Evolutionary conservation across 805 yeast genomes (phyloP), one percentile per base, ranked within the genome.

Genomic region (Suhomyces prunicola): DNA sequence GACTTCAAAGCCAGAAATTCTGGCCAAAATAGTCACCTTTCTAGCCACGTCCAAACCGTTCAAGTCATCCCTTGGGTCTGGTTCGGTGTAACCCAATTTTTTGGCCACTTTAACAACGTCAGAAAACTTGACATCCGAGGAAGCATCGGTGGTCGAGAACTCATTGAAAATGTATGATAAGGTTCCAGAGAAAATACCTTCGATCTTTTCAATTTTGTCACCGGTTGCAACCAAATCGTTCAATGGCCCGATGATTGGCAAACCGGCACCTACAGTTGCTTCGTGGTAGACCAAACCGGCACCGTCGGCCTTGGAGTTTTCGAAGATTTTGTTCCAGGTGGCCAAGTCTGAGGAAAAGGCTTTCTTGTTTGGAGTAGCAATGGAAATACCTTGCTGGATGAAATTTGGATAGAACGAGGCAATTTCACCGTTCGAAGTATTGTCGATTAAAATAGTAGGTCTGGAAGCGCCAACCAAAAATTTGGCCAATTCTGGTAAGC

Each of bases 11-110:
- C 99, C 99, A 13, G 97, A 80, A 50, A 94, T 81, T 79, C 99
- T 88, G 46, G 97, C 96, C 57, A 94, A 82, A 59, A 94, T 94
- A 24, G 99, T 91, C 29, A 94, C 97, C 73, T 94, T 94, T 81
- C 99, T 87, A 44, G 99, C 99, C 56, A 94, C 97, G 68, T 94
- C 99, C 69, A 94, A 81, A 51, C 99, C 99, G 71, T 93, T 94
- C 72, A 94, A 83, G 69, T 94, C 99, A 71, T 94, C 99, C 75
- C 99, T 87, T 72, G 99, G 99, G 71, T 94, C 99, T 48, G 99
- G 99, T 75, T 94, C 99, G 42, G 97, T 93, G 81, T 90, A 94
- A 49, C 99, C 99, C 59, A 90, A 78, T 50, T 85, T 73, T 74
- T 93, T 93, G 50, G 99, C 99, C 47, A 85, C 84, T 57, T 81